Base-by-base conservation (phyloP, 257 asterid genomes). In the Solanum pimpinellifolium region DNA sequence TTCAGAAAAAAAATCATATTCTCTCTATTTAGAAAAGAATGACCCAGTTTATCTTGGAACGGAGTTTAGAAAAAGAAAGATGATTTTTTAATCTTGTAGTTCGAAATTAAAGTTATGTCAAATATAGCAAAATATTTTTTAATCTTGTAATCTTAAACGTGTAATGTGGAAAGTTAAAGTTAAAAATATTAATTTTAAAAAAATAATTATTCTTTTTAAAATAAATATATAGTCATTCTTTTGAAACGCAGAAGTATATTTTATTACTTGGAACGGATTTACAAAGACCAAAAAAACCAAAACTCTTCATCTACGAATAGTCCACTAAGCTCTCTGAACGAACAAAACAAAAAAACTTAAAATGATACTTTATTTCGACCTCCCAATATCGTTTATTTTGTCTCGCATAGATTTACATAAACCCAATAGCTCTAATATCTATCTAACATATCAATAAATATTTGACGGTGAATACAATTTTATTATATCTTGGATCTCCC, bases 341-440 rank as follows among this genome's bases (percentile, higher is more conserved):
- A 23, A 16, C 52, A 39, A n/a, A 21, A 23, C 12, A 14, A 16
- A 52, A 16, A 52, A 6, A 16, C 56, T 74, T 12, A 27, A 3
- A 35, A 35, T 37, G 15, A 72, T 20, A 33, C 46, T 70, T 14
- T 35, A 29, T 35, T 73, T 73, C 3, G 5, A 73, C 80, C 25
- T 35, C 21, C 29, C 29, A 35, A 16, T 35, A 73, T 73, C 27
- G 9, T 23, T 23, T 62, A 2, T 62, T n/a, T 10, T 4, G 31
- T 62, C 1, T 0, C 0, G 15, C 2, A 1, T 0, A 2, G 15
- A 2, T 66, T 66, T 37, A 66, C 10, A 0, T 29, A 4, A 13
- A 66, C 1, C 0, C 1, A 0, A 1, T 68, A 68, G 0, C 12
- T 15, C 5, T 69, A 52, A 7, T 69, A 29, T 14, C 3, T 29